Base-by-base conservation (phyloP, 208 protist species). In the Angomonas ambiguus region DNA sequence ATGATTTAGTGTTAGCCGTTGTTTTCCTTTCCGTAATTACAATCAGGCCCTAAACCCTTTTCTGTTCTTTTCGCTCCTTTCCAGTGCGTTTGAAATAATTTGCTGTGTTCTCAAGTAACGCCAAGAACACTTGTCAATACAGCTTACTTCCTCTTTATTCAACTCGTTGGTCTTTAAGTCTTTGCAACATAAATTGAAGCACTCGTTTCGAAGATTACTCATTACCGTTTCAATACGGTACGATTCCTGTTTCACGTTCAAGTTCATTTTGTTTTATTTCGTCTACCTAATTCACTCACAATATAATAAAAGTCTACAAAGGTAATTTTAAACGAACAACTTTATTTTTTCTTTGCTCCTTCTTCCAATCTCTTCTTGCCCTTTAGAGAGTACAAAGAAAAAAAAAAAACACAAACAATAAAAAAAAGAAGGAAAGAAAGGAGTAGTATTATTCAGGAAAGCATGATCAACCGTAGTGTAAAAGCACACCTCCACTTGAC, bases 211-310 rank as follows among this genome's bases (percentile, higher is more conserved):
- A 59, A 94, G 33, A 5, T 79, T 74, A 27, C 65, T 82, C 86
- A 96, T 93, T 64, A 96, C 80, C 28, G 79, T 74, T 71, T 96
- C 91, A 41, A 94, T 84, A 58, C 86, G 87, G 65, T 87, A 94
- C 0, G 91, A 91, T 69, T 96, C 87, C 66, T 94, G 79, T 66
- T 96, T 94, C 18, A 92, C 75, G 4, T 32, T 78, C 25, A 96
- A 22, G 49, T 91, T 88, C 91, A 96, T 96, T 5, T 6, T 71
- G 27, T 25, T 11, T n/a, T n/a, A n/a, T n/a, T n/a, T n/a, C n/a
- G n/a, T n/a, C n/a, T n/a, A n/a, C n/a, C n/a, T n/a, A n/a, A n/a
- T n/a, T n/a, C n/a, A n/a, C n/a, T n/a, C n/a, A n/a, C n/a, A n/a
- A n/a, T n/a, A n/a, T n/a, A n/a, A n/a, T n/a, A n/a, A n/a, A n/a